Evolutionary conservation across 352 stramenopile species (phyloP).

Genomic region (Blastocystis hominis): DNA sequence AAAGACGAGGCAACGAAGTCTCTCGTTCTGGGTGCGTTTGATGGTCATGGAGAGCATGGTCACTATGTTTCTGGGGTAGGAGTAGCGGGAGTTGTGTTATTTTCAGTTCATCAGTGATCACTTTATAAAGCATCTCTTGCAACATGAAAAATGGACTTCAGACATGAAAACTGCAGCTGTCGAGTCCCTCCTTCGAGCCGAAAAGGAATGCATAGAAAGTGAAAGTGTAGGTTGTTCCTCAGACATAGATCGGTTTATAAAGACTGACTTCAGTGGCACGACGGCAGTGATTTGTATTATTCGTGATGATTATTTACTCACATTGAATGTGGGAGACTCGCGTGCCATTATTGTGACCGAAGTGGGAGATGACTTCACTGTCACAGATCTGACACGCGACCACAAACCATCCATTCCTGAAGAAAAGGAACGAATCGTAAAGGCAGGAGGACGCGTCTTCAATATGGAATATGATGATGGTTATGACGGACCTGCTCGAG

Average conservation of each 20-base stretch:
- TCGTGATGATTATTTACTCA: conserved; percentile 73
- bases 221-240: not conserved
- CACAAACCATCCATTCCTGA: conserved; percentile 89
- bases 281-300: conserved; percentile 76
- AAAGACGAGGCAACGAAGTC: conserved; percentile 49
- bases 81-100: not conserved
- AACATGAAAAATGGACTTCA: not conserved
- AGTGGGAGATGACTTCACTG: conserved; percentile 57
- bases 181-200: not conserved
- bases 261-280: conserved; percentile 66
- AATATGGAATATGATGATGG: conserved; percentile 94
- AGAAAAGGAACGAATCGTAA: conserved; percentile 75
- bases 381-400: conserved; percentile 82
- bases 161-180: conserved; percentile 14
- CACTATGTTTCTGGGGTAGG: conserved; percentile 37
- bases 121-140: not conserved
- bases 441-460: conserved; percentile 84
- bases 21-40: conserved; percentile 52
- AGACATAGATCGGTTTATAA: conserved; percentile 37
- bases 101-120: conserved; percentile 4
- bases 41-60: conserved; percentile 57
- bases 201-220: conserved; percentile 22
- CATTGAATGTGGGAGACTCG: conserved; percentile 92
- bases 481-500: conserved; percentile 86
- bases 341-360: conserved; percentile 63